Evolutionary conservation across 768 basidiomycete genomes (phyloP).

Genomic region (Trametopsis cervina): DNA sequence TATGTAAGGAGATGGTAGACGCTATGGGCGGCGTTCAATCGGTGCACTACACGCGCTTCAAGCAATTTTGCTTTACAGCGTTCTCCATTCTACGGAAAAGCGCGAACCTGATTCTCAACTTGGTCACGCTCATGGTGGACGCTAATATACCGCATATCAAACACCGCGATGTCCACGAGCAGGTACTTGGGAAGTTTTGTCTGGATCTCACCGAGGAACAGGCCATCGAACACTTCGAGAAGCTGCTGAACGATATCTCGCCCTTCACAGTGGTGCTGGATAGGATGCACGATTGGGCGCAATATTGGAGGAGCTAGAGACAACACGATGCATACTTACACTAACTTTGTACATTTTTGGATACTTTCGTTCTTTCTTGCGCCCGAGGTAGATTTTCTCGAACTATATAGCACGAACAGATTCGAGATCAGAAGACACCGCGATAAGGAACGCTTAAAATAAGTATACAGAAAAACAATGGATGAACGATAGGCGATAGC

Average conservation of each 20-base stretch:
- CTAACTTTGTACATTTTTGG: too few relatives aligned
- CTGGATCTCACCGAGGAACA: constrained; percentile 93
- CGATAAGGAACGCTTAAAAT: too few relatives aligned
- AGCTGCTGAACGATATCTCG: constrained; percentile 87
- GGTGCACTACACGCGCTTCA: constrained; percentile 94
- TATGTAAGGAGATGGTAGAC: constrained; percentile 99
- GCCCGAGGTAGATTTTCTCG: too few relatives aligned
- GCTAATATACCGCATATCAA: constrained; percentile 98
- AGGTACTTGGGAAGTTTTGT: constrained; percentile 96
- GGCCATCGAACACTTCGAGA: constrained; percentile 95
- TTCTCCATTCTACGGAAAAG: constrained; percentile 95
- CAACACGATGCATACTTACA: background rate
- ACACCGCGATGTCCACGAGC: constrained; percentile 76
- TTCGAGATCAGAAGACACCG: too few relatives aligned
- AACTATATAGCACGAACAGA: too few relatives aligned
- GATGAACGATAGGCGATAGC: too few relatives aligned
- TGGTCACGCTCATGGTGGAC: constrained; percentile 95
- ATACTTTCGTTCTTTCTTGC: too few relatives aligned
- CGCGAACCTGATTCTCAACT: constrained; percentile 93
- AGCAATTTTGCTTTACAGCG: constrained; percentile 95
- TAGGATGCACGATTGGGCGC: constrained; percentile 85
- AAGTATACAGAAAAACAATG: too few relatives aligned
- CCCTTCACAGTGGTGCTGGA: constrained; percentile 92
- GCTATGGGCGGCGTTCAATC: constrained; percentile 98
- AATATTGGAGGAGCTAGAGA: constrained; percentile 76